These are phyloP conservation scores for Fusarium mundagurra DNA, from an alignment of 2,329 filamentous ascomycete genomes.

Conservation along the genomic window DNA sequence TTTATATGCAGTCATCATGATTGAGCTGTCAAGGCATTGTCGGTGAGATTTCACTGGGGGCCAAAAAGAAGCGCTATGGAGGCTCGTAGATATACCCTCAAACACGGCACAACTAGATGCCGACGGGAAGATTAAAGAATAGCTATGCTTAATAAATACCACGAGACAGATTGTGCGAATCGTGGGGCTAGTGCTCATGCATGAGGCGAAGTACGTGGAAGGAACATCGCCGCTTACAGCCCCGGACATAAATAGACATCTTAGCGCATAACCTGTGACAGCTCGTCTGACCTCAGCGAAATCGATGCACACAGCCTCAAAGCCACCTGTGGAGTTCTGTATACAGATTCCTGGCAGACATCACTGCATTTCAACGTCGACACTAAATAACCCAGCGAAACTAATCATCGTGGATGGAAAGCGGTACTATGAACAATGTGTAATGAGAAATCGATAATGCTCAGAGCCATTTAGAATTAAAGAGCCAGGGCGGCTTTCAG, in stretches of 20 bases:
- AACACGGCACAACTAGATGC: neutral
- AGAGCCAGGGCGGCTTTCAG: neutral
- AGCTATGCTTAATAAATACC: neutral
- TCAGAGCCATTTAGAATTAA: neutral
- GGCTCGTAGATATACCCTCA: neutral
- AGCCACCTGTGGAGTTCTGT: rapidly evolving
- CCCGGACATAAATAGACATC: neutral
- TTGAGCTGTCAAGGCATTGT: neutral
- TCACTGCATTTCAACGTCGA: neutral
- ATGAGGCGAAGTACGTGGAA: neutral
- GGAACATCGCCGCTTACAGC: neutral
- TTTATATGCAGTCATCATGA: neutral
- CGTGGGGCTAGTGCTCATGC: rapidly evolving
- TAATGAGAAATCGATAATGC: rapidly evolving
- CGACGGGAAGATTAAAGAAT: neutral
- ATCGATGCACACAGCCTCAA: neutral
- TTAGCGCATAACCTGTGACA: too few relatives aligned
- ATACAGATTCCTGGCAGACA: rapidly evolving
- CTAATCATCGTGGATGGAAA: neutral
- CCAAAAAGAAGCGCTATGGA: neutral
- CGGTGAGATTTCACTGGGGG: neutral
- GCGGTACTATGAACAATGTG: rapidly evolving
- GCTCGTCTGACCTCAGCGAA: neutral
- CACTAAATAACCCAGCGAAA: too few relatives aligned
- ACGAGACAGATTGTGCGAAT: rapidly evolving